phyloP scores from a whole-genome alignment of 2,329 filamentous ascomycete species.

The Claviceps purpurea region DNA sequence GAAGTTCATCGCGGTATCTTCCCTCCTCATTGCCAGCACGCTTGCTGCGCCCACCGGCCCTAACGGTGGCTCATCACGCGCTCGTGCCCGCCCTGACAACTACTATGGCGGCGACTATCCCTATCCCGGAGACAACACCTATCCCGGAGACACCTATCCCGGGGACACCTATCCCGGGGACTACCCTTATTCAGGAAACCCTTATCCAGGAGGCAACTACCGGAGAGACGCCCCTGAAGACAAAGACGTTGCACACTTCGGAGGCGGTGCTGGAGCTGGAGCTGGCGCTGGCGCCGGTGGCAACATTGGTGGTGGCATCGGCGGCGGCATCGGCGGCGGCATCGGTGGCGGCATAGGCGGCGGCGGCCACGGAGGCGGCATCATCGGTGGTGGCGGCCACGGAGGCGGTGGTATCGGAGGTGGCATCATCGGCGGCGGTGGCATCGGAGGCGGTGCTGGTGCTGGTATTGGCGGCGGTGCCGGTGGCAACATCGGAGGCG shows the following conservation, averaged over 20 bases:
- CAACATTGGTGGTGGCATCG: too few relatives aligned
- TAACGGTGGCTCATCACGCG: background rate
- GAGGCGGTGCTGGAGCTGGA: too few relatives aligned
- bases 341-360: too few relatives aligned
- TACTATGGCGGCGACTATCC: background rate
- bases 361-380: too few relatives aligned
- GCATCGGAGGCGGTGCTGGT: background rate
- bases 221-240: too few relatives aligned
- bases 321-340: too few relatives aligned
- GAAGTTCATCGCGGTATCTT: conserved; percentile 8
- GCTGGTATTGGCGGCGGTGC: background rate
- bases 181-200: too few relatives aligned
- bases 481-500: background rate
- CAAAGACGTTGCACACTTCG: too few relatives aligned
- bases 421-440: background rate
- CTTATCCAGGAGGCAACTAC: too few relatives aligned
- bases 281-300: too few relatives aligned
- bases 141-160: background rate
- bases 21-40: conserved; percentile 8
- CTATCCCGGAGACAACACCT: background rate
- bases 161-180: too few relatives aligned
- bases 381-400: background rate
- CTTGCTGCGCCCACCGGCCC: conserved; percentile 8
- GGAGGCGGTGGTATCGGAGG: background rate
- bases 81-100: background rate